Base-by-base conservation (phyloP, 2,329 filamentous ascomycete genomes). In the Graphium sp. region DNA sequence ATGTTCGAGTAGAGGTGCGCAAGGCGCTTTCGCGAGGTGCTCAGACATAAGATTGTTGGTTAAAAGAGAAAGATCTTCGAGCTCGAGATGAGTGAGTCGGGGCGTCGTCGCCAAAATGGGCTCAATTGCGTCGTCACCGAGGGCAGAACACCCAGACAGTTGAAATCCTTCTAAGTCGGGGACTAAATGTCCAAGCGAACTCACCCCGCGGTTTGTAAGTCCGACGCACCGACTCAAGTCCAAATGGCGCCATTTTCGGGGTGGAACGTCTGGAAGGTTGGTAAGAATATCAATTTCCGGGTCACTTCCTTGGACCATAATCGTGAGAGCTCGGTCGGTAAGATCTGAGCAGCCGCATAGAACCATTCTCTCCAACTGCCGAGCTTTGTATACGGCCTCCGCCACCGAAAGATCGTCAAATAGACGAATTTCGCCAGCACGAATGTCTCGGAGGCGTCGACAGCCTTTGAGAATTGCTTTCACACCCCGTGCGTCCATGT, bases 251-350 rank as follows among this genome's bases (percentile, higher is more conserved):
- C 94, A 62, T 35, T 66, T 77, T 20, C 89, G 72, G 4, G 77
- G 66, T 2, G 83, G 74, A 0, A 89, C 83, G 13, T 84, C 60
- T 1, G 83, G 74, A 8, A 70, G 60, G 36, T 78, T 74, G 2
- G 80, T 85, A 14, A 95, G 58, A 13, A 84, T 64, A 46, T 95
- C 85, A 22, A 87, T 65, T 39, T 85, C 74, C 5, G 82, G 78
- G 30, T 84, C 62, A 7, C 61, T 45, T 1, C 89, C 87, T 35
- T 83, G 73, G 20, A 92, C 60, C 49, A 95, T 75, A 5, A 67
- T 66, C 39, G 65, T 60, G 23, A 98, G 57, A 4, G 75, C 68
- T 5, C 75, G 64, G 37, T 95, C 84, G 3, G 63, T 80, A 19
- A 95, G 55, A 31, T 82, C 79, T 5, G 70, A 62, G 45, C 87